Base-by-base conservation (phyloP, 1,284 basidiomycete genomes). In the Microbotryum silenes-acaulis region DNA sequence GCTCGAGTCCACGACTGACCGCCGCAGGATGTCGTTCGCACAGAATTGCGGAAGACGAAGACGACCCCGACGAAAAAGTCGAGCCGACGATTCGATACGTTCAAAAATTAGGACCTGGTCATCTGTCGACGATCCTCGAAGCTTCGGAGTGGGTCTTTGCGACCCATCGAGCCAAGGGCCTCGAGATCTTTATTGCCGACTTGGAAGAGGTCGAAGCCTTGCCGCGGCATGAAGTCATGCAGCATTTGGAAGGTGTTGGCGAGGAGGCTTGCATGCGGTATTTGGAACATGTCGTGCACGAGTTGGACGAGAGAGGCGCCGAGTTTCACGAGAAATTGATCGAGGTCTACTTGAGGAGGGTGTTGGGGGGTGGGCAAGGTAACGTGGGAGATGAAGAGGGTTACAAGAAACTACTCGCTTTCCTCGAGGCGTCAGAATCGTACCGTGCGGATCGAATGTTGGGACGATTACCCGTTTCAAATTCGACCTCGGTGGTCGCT, bases 101-200 rank as follows among this genome's bases (percentile, higher is more conserved):
- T 7, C 91, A 93, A 74, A 90, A 91, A 72, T 80, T 98, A 1
- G 91, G 91, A 8, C 82, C 88, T 0, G 83, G 86, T 65, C 81
- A 93, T 72, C 70, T 92, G 42, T 78, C 85, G 25, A 84, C 89
- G 63, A 86, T 94, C 37, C 88, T 94, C 70, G 80, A 85, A 37
- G 83, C 83, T 4, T 83, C 90, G 0, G 80, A 83, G 46, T 97
- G 93, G 94, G 81, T 96, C 10, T 87, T 97, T 61, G 81, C 86
- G 47, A 79, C 82, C 48, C 51, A 63, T n/a, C 44, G 20, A 4
- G 48, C 29, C 7, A 56, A 54, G 0, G 66, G 63, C 4, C 55
- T 68, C 29, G 44, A 65, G 87, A 91, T 99, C 56, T 98, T 98
- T 74, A 91, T 87, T 1, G 92, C 91, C 0, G 94, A 97, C 72